These are phyloP conservation scores for Naganishia onofrii DNA, from an alignment of 768 basidiomycete genomes.

Conservation along the genomic window DNA sequence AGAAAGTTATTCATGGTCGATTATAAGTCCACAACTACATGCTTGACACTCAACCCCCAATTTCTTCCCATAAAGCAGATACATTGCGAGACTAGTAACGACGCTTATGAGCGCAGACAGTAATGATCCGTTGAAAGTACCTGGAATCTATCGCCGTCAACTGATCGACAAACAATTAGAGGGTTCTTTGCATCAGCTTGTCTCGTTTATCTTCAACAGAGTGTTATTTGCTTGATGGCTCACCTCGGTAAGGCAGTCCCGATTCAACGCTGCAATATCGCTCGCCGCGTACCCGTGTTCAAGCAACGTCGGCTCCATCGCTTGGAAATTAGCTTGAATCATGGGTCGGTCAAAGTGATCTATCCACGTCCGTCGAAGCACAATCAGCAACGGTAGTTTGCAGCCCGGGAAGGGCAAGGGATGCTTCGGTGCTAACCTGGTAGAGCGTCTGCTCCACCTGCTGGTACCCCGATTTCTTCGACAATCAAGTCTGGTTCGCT, in stretches of 20 bases:
- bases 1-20: too few species aligned
- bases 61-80: not conserved
- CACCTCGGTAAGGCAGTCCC: slow-evolving; percentile 38
- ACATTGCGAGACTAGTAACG: slow-evolving; percentile 5
- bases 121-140: slow-evolving; percentile 42
- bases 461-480: slow-evolving; percentile 31
- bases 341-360: slow-evolving; percentile 26
- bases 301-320: slow-evolving; percentile 24
- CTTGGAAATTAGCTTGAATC: slow-evolving; percentile 22
- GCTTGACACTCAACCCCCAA: not conserved
- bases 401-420: not conserved
- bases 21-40: not conserved
- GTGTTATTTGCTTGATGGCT: not conserved
- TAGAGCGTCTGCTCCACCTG: slow-evolving; percentile 15
- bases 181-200: not conserved
- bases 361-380: not conserved
- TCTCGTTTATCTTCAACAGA: too few species aligned
- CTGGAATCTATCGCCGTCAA: slow-evolving; percentile 32
- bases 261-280: slow-evolving; percentile 24
- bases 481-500: slow-evolving; percentile 28
- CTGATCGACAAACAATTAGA: slow-evolving; percentile 6
- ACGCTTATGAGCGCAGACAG: slow-evolving; percentile 42
- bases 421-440: slow-evolving; percentile 4
- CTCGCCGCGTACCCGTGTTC: slow-evolving; percentile 28
- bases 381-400: not conserved